A percentile compares a stretch with the other conserved stretches of the same genome.
Conservation (phyloP, 306 rosid species). For the Luffa aegyptiaca region DNA sequence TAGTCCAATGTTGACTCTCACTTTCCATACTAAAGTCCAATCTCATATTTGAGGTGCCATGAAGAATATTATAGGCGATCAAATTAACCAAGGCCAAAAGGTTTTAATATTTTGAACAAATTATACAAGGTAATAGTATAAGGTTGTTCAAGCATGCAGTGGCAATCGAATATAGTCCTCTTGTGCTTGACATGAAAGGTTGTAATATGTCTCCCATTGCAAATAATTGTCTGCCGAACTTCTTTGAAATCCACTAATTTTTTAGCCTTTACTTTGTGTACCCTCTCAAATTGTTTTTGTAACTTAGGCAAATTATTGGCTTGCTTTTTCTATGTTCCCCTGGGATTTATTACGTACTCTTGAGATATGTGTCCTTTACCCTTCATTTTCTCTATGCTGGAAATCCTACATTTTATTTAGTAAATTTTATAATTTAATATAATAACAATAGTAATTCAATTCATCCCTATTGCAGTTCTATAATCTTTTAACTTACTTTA, state of each 20-base stretch:
- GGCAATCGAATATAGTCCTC: background rate
- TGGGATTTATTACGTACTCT: background rate
- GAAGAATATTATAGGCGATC: no score
- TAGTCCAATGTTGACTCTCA: no score
- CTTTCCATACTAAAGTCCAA: no score
- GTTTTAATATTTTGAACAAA: no score
- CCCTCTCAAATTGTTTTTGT: background rate
- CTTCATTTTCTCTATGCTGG: background rate
- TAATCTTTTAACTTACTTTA: background rate
- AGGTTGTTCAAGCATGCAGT: background rate
- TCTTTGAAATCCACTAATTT: background rate
- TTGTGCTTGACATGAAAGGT: background rate
- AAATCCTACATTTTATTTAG: background rate
- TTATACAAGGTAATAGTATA: background rate
- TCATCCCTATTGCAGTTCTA: background rate
- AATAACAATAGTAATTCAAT: no score
- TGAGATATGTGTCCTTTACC: background rate
- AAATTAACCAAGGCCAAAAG: no score
- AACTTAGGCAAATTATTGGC: background rate
- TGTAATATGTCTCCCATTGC: background rate
- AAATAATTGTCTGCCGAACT: background rate
- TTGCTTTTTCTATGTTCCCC: background rate
- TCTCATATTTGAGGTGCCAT: no score
- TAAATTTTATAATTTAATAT: no score
- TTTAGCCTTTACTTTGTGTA: background rate